phyloP scores from a whole-genome alignment of 495 filamentous ascomycete species.

The Friedmanniomyces simplex region DNA sequence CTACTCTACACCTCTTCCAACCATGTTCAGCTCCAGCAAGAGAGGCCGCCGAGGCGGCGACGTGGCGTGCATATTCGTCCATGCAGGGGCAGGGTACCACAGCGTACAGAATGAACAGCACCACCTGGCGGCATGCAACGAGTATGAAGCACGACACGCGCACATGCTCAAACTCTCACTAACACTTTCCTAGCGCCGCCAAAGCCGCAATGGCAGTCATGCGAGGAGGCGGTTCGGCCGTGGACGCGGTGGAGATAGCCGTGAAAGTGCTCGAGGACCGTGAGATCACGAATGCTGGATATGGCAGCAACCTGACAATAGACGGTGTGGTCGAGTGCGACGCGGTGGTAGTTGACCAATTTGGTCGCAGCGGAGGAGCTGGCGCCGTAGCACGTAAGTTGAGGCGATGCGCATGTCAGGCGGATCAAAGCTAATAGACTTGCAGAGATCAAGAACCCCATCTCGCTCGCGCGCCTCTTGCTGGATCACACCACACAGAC shows the following conservation, averaged over 20 bases:
- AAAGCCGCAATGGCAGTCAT: constrained; percentile 69
- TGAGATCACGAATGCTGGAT: constrained; percentile 93
- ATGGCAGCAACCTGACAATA: constrained; percentile 86
- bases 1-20: neutral
- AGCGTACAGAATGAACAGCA: constrained; percentile 68
- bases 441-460: constrained; percentile 83
- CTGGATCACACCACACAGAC: constrained; percentile 62
- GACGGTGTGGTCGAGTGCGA: constrained; percentile 90
- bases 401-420: neutral
- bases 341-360: constrained; percentile 82
- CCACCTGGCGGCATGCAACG: constrained; percentile 74
- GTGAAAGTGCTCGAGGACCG: constrained; percentile 79
- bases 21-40: constrained; percentile 24
- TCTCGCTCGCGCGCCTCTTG: constrained; percentile 71
- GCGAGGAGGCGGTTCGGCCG: constrained; percentile 61
- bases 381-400: constrained; percentile 78
- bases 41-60: constrained; percentile 32
- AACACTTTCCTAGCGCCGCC: constrained; percentile 52
- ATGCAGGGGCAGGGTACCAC: constrained; percentile 94
- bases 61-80: constrained; percentile 73
- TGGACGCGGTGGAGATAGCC: constrained; percentile 89
- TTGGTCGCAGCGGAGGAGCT: constrained; percentile 82
- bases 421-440: constrained; percentile 3
- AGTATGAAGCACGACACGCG: constrained; percentile 47
- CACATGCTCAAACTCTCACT: neutral